Conservation (phyloP, 2,329 filamentous ascomycete species). For the Paramyrothecium roridum region DNA sequence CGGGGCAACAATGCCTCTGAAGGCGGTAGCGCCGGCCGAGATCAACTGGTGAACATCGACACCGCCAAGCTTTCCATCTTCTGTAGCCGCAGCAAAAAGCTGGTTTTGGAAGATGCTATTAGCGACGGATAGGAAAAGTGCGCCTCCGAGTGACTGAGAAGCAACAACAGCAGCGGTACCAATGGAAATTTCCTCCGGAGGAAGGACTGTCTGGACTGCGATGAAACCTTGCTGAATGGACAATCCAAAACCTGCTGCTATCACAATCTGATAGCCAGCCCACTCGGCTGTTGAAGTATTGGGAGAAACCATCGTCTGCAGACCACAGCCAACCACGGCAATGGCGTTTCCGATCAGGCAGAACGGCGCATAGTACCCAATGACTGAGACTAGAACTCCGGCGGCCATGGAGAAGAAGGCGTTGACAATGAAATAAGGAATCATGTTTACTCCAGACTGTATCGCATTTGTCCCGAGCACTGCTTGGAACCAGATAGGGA, state of each 20-base stretch:
- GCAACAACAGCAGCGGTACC: constrained; percentile 1
- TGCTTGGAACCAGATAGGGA: not conserved
- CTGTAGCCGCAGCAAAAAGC: not conserved
- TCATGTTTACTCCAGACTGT: constrained; percentile 1
- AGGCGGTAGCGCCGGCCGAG: not conserved
- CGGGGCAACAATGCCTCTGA: not conserved
- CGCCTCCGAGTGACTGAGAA: not conserved
- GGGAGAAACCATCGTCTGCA: not conserved
- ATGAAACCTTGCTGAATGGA: constrained; percentile 1
- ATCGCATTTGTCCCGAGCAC: not conserved
- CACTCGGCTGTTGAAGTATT: not conserved
- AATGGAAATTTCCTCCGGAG: not conserved
- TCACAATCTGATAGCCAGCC: not conserved
- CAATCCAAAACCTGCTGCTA: not conserved
- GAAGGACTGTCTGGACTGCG: not conserved
- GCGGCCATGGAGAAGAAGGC: not conserved
- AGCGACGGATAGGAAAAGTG: not conserved
- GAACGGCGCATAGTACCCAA: not conserved
- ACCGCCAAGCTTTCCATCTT: not conserved
- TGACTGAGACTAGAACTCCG: not conserved
- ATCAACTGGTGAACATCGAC: not conserved
- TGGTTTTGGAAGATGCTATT: constrained; percentile 1
- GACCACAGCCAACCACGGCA: not conserved
- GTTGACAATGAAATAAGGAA: not conserved
- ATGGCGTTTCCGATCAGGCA: not conserved